Evolutionary conservation across 495 filamentous ascomycete species (phyloP).

Genomic region (Annulohypoxylon moriforme): DNA sequence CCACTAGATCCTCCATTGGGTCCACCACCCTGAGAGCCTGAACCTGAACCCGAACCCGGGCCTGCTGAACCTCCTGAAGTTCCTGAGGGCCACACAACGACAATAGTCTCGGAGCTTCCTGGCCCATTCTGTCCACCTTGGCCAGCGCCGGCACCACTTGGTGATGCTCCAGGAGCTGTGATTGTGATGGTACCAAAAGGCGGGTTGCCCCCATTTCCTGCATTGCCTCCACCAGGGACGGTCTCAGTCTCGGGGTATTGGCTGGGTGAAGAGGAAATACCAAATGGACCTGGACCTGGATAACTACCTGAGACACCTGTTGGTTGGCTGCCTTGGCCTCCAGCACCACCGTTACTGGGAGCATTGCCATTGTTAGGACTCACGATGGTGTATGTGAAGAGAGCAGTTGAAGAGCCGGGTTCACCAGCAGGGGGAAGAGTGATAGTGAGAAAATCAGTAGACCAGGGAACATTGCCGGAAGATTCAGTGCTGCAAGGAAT

Average conservation of each 20-base stretch:
- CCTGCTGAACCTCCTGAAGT: constrained; percentile 22
- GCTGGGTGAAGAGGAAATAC: constrained; percentile 42
- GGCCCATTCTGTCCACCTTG: constrained; percentile 37
- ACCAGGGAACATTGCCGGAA: constrained; percentile 37
- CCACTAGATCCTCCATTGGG: constrained; percentile 16
- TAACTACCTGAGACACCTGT: constrained; percentile 31
- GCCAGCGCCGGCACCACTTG: constrained; percentile 26
- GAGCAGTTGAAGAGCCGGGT: constrained; percentile 19
- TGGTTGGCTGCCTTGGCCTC: constrained; percentile 40
- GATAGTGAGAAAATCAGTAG: constrained; percentile 45
- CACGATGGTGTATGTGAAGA: constrained; percentile 47
- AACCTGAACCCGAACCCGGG: constrained; percentile 4
- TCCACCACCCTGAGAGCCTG: constrained; percentile 1
- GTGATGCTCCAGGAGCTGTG: constrained; percentile 36
- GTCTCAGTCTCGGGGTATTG: constrained; percentile 35
- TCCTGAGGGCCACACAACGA: constrained; percentile 32
- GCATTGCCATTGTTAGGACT: constrained; percentile 28
- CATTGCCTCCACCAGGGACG: constrained; percentile 34
- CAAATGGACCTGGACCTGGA: constrained; percentile 46
- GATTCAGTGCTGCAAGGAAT: constrained; percentile 33
- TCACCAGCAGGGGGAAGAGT: constrained; percentile 42
- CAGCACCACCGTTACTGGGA: constrained; percentile 25
- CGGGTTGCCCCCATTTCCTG: constrained; percentile 32
- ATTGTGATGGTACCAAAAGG: constrained; percentile 44
- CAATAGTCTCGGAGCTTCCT: constrained; percentile 34